Evolutionary conservation across 257 asterid species (phyloP).

Genomic region (Nicotiana tomentosiformis): DNA sequence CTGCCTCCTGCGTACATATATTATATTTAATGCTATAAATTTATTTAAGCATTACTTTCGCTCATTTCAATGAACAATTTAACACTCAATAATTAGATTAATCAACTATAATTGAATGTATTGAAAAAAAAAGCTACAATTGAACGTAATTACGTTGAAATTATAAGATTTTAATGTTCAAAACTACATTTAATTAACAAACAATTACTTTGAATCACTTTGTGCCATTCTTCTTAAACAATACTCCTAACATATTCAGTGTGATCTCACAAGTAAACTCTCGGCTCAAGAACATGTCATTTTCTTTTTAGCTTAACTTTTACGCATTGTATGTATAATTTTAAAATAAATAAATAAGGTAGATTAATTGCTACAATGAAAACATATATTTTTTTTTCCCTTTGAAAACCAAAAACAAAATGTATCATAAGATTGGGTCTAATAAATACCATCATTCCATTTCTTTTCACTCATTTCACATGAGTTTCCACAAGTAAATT

Average conservation of each 20-base stretch:
- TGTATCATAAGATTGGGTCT: not conserved
- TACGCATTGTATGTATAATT: too few species aligned
- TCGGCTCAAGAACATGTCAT: too few species aligned
- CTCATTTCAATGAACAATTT: not conserved
- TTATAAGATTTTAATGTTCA: not conserved
- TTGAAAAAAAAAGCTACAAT: too few species aligned
- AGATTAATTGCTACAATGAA: not conserved
- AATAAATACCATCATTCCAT: not conserved
- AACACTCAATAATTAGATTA: not conserved
- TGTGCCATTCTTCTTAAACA: too few species aligned
- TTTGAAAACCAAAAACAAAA: not conserved
- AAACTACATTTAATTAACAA: not conserved
- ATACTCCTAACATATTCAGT: too few species aligned
- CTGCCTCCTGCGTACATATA: not conserved
- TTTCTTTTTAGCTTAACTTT: too few species aligned
- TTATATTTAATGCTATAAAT: not conserved
- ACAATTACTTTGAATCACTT: too few species aligned
- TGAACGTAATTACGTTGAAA: not conserved
- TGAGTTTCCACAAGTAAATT: not conserved
- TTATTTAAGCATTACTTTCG: not conserved
- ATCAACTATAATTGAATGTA: not conserved
- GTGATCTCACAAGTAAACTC: too few species aligned
- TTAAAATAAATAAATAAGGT: too few species aligned
- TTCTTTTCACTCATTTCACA: not conserved
- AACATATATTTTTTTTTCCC: not conserved